Conservation (phyloP, 2,329 filamentous ascomycete species). For the Lizonia empirigonia region DNA sequence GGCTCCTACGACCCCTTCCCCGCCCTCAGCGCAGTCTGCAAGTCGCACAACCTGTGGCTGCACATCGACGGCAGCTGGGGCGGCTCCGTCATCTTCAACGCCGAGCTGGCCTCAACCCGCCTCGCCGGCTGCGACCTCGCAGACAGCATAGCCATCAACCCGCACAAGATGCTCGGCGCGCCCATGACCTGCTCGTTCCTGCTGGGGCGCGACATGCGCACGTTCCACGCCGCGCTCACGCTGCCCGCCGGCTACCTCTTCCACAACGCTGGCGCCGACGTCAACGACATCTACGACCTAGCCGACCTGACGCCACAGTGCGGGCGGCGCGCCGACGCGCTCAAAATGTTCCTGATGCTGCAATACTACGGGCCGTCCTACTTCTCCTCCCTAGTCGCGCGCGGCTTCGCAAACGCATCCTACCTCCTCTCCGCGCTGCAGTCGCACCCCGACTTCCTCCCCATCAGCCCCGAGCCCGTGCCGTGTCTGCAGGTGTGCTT, state of each 20-base stretch:
- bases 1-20: slow-evolving; percentile 85
- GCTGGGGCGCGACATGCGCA: slow-evolving; percentile 73
- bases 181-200: slow-evolving; percentile 92
- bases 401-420: slow-evolving; percentile 73
- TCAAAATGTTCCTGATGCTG: slow-evolving; percentile 90
- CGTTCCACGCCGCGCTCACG: slow-evolving; percentile 84
- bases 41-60: slow-evolving; percentile 78
- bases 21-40: slow-evolving; percentile 72
- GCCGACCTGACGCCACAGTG: slow-evolving; percentile 94
- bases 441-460: slow-evolving; percentile 64
- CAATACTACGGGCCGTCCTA: slow-evolving; percentile 82
- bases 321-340: slow-evolving; percentile 79
- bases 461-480: slow-evolving; percentile 77
- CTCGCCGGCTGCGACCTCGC: slow-evolving; percentile 74
- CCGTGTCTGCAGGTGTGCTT: slow-evolving; percentile 92
- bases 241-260: slow-evolving; percentile 78
- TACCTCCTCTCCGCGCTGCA: slow-evolving; percentile 69
- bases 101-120: slow-evolving; percentile 65
- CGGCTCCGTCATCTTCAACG: slow-evolving; percentile 74
- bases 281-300: slow-evolving; percentile 75
- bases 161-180: slow-evolving; percentile 96
- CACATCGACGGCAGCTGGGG: slow-evolving; percentile 95
- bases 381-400: slow-evolving; percentile 67
- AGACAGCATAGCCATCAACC: slow-evolving; percentile 84
- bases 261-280: slow-evolving; percentile 43